A percentile compares a stretch with the other conserved stretches of the same genome.
These are phyloP conservation scores for Cryphonectria radicalis DNA, from an alignment of 2,329 filamentous ascomycete genomes.

Conservation along the genomic window DNA sequence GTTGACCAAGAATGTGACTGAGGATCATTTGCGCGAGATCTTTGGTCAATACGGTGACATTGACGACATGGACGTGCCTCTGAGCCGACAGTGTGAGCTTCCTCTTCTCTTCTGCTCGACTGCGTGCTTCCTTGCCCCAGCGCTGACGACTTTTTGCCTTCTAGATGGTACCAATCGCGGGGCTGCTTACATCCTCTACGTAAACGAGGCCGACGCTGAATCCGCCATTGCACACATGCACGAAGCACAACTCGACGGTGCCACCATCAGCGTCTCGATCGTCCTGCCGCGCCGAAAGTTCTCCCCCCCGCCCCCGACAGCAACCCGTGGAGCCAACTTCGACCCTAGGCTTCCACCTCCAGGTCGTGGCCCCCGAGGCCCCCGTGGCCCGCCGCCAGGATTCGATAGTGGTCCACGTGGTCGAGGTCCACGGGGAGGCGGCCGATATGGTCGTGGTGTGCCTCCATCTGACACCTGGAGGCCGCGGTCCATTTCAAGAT, in stretches of 20 bases:
- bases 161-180: conserved; percentile 79
- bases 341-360: conserved; percentile 56
- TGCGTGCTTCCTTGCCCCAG: not conserved
- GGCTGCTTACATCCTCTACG: conserved; percentile 89
- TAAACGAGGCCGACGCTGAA: conserved; percentile 78
- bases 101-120: conserved; percentile 14
- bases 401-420: conserved; percentile 43
- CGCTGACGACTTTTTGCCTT: not conserved
- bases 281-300: conserved; percentile 84
- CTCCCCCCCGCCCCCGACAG: conserved; percentile 75
- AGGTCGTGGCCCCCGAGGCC: conserved; percentile 33
- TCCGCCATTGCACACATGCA: conserved; percentile 95
- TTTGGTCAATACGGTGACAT: conserved; percentile 89
- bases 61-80: conserved; percentile 83
- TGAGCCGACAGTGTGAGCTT: conserved; percentile 79
- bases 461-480: conserved; percentile 60
- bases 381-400: conserved; percentile 40
- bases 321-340: conserved; percentile 65
- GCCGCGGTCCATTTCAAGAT: conserved; percentile 60
- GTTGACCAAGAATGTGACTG: conserved; percentile 91
- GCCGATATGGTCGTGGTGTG: conserved; percentile 43
- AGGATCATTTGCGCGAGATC: conserved; percentile 86
- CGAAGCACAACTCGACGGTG: conserved; percentile 90
- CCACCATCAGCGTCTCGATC: conserved; percentile 83
- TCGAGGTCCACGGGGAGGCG: conserved; percentile 37